Base-by-base conservation (phyloP, 176 grass and related monocot species). In the Ananas comosus region DNA sequence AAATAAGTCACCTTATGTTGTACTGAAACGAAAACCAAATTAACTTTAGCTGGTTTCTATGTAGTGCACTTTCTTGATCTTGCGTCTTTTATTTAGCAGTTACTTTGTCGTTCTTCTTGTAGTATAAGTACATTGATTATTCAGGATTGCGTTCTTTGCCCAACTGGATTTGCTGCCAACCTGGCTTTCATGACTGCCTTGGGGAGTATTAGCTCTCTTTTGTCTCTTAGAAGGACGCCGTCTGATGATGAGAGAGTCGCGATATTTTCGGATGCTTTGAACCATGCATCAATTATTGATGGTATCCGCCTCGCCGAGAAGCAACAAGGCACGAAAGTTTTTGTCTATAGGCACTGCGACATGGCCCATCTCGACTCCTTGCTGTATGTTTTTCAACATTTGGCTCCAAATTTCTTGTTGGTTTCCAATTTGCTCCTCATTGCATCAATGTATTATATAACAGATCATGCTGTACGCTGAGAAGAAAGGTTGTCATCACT, bases 211-310 rank as follows among this genome's bases (percentile, higher is more conserved):
- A 78, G 64, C 69, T 85, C 88, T 56, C 79, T 92, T 66, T 73
- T 85, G 75, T 79, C 86, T 68, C 24, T 24, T 70, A 65, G 75
- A 51, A 73, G 65, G 42, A 91, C 80, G 75, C 83, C 85, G 47
- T 66, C 65, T 51, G 25, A 59, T 11, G 47, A 71, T 33, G 81
- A 87, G 63, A 85, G 70, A 54, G 78, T 93, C 19, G 94, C 89
- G 0, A 83, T 97, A 19, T 97, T 97, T 66, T 97, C 89, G 74
- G 94, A 97, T 80, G 79, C 82, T 11, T 74, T 97, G 51, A 93
- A 97, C 65, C 89, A 93, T 87, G 94, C 89, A 70, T 97, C 94
- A 2, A 93, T 97, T 49, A 97, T 97, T 9, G 94, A 97, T 74
- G 94, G 89, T 24, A 85, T 93, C 66, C 83, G 78, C 48, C 73